phyloP scores from a whole-genome alignment of 345 rosid species.

The Melastoma malabathricum region DNA sequence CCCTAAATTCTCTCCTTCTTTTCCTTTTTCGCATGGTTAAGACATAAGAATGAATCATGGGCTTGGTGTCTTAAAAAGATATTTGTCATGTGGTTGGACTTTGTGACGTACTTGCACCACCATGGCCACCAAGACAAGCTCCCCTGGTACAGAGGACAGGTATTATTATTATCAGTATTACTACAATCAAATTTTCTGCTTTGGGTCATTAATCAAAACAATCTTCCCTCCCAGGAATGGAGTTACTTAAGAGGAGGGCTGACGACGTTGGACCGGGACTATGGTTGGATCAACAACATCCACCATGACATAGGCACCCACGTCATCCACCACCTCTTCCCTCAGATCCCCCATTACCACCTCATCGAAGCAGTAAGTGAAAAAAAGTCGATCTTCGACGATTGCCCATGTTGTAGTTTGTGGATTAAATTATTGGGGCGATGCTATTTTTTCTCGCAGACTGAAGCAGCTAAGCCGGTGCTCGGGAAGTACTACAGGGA shows the following conservation, averaged over 20 bases:
- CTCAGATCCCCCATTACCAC: constrained; percentile 94
- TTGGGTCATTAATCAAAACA: too few relatives aligned
- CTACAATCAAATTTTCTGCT: not conserved
- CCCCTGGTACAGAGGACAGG: constrained; percentile 95
- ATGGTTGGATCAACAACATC: constrained; percentile 75
- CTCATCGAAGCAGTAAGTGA: constrained; percentile 73
- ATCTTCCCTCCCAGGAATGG: constrained; percentile 46
- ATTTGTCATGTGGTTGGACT: constrained; percentile 77
- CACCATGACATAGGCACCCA: constrained; percentile 97
- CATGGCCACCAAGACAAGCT: constrained; percentile 82
- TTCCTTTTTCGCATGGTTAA: not conserved
- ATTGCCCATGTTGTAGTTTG: not conserved
- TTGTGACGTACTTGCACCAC: constrained; percentile 82
- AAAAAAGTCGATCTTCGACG: not conserved
- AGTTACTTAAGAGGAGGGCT: constrained; percentile 90
- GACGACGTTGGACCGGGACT: constrained; percentile 79
- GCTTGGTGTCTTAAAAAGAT: constrained; percentile 19
- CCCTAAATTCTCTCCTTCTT: not conserved
- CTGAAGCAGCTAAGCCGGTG: constrained; percentile 80
- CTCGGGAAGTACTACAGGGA: constrained; percentile 67
- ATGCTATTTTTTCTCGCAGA: constrained; percentile 17
- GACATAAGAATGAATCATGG: not conserved
- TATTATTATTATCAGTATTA: constrained; percentile 7
- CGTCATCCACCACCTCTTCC: constrained; percentile 90
- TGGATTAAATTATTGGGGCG: not conserved